A percentile compares a stretch with the other conserved stretches of the same genome.
phyloP scores from a whole-genome alignment of 495 filamentous ascomycete genomes.

The Trichoderma asperelloides region DNA sequence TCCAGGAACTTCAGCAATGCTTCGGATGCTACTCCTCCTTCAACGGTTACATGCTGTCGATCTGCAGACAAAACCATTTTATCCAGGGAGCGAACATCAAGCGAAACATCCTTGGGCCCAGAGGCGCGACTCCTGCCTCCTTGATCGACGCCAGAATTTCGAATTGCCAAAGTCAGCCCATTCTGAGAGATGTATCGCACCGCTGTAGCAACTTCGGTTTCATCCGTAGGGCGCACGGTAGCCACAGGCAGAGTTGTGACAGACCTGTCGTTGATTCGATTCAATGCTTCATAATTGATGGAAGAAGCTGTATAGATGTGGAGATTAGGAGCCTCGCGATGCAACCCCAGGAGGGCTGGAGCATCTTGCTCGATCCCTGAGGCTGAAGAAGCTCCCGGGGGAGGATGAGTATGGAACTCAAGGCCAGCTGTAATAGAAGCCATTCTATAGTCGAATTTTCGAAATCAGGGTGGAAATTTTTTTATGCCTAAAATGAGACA shows the following conservation, averaged over 20 bases:
- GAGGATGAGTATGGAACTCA: background rate
- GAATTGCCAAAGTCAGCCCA: background rate
- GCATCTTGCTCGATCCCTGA: conserved; percentile 1
- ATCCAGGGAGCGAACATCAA: background rate
- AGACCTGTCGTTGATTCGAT: background rate
- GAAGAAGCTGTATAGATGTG: background rate
- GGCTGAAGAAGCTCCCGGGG: background rate
- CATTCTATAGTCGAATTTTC: background rate
- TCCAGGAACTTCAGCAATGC: background rate
- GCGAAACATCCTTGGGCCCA: background rate
- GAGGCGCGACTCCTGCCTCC: background rate
- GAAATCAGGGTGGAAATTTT: too few relatives aligned
- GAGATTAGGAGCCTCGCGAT: background rate
- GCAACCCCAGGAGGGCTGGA: background rate
- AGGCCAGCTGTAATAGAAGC: background rate
- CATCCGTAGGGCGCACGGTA: background rate
- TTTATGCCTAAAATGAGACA: too few relatives aligned
- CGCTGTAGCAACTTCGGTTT: background rate
- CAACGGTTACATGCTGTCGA: background rate
- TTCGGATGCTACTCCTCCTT: background rate
- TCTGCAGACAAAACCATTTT: background rate
- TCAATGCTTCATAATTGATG: background rate
- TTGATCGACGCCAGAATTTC: background rate
- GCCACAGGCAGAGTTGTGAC: background rate
- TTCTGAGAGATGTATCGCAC: conserved; percentile 1